A percentile compares a stretch with the other conserved stretches of the same genome.
Evolutionary conservation across 345 rosid species (phyloP).

Genomic region (Aethionema arabicum): DNA sequence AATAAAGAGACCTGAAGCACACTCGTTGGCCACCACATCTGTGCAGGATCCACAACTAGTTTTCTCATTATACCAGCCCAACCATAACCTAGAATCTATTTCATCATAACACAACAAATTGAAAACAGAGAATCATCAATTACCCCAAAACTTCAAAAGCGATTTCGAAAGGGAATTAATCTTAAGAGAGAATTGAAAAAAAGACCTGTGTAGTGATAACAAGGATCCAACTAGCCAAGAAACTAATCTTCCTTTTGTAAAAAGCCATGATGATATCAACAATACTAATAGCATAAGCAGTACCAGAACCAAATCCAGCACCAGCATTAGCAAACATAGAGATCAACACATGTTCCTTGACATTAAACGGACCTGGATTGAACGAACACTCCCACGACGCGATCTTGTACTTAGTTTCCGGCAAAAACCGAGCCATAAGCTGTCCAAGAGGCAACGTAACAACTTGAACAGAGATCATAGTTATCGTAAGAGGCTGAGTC

Average conservation of each 20-base stretch:
- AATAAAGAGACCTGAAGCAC: conserved; percentile 64
- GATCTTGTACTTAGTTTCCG: conserved; percentile 42
- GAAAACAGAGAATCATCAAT: not conserved
- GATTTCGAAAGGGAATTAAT: not conserved
- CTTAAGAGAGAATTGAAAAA: not conserved
- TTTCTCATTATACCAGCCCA: conserved; percentile 71
- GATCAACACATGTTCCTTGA: conserved; percentile 52
- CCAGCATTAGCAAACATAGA: conserved; percentile 62
- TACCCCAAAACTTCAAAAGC: not conserved
- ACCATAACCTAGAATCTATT: conserved; percentile 62
- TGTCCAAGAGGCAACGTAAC: conserved; percentile 58
- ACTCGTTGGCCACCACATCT: conserved; percentile 74
- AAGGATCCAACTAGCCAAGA: conserved; percentile 59
- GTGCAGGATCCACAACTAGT: conserved; percentile 61
- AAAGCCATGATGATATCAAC: conserved; percentile 57
- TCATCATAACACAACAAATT: not conserved
- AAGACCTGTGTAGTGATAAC: conserved; percentile 61
- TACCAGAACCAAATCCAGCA: conserved; percentile 49
- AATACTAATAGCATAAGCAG: conserved; percentile 58
- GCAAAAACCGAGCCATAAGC: conserved; percentile 46
- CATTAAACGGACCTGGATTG: conserved; percentile 54
- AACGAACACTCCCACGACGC: conserved; percentile 46
- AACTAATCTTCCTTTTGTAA: conserved; percentile 53
- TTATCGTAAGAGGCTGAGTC: conserved; percentile 50
- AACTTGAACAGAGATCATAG: conserved; percentile 59